Conservation (phyloP, 805 yeast genomes). For the Phaffomyces opuntiae region DNA sequence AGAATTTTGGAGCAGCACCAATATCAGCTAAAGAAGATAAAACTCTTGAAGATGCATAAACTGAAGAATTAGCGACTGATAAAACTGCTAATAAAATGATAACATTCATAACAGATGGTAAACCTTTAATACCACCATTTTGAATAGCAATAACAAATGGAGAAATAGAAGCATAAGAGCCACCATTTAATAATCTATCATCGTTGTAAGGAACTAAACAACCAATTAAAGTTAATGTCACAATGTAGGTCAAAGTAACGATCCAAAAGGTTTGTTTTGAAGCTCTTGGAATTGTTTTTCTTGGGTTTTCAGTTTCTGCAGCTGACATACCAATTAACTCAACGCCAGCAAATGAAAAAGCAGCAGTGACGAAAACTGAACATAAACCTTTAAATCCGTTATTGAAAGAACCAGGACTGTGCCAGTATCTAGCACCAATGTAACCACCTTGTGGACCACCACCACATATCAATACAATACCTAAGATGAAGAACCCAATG, state of each 20-base stretch:
- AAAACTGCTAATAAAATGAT: constrained; percentile 60
- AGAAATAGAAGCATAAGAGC: constrained; percentile 58
- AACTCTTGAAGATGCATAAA: constrained; percentile 63
- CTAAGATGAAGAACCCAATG: constrained; percentile 51
- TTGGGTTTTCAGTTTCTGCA: constrained; percentile 49
- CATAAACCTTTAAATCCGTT: constrained; percentile 57
- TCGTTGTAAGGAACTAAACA: constrained; percentile 65
- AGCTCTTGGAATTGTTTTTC: constrained; percentile 54
- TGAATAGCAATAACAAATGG: constrained; percentile 72
- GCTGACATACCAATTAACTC: constrained; percentile 51
- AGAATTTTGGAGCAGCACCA: constrained; percentile 53
- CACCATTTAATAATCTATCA: constrained; percentile 38
- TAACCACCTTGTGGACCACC: constrained; percentile 47
- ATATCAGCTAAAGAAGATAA: constrained; percentile 55
- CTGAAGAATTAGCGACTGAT: constrained; percentile 70
- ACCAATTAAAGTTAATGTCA: constrained; percentile 51
- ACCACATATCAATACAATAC: constrained; percentile 52
- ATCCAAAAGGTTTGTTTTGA: constrained; percentile 43
- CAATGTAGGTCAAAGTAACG: constrained; percentile 52
- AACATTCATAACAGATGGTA: constrained; percentile 61
- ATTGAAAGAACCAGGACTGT: constrained; percentile 52
- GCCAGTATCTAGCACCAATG: constrained; percentile 40
- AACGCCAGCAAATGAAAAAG: constrained; percentile 59
- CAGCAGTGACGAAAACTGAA: constrained; percentile 45
- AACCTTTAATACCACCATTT: constrained; percentile 55